Evolutionary conservation across 78 protist species (phyloP).

Genomic region (Dictyostelium firmibasis): DNA sequence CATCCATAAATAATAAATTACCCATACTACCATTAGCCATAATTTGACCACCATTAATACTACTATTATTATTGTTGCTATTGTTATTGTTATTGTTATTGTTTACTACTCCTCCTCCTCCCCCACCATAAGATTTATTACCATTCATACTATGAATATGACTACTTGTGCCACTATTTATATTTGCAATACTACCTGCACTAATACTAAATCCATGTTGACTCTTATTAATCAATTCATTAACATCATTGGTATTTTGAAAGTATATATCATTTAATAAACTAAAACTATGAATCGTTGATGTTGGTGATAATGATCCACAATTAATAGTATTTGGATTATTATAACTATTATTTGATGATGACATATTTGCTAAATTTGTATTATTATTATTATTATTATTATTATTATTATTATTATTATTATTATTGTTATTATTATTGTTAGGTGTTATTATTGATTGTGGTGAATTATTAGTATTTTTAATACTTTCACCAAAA

Average conservation of each 20-base stretch:
- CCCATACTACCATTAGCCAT: not conserved
- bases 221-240: not conserved
- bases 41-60: not conserved
- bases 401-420: not conserved
- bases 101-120: too few relatives aligned
- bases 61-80: not conserved
- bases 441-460: not conserved
- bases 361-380: not conserved
- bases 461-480: not conserved
- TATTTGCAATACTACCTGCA: conserved; percentile 1
- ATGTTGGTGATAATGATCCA: conserved; percentile 35
- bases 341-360: not conserved
- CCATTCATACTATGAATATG: not conserved
- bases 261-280: conserved; percentile 30
- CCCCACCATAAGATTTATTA: not conserved
- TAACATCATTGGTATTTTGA: conserved; percentile 11
- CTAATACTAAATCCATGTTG: not conserved
- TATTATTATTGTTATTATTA: not conserved
- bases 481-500: not conserved
- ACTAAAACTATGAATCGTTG: conserved; percentile 19
- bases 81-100: not conserved
- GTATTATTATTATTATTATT: not conserved
- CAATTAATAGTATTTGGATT: not conserved
- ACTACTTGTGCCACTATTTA: not conserved
- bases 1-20: not conserved